These are phyloP conservation scores for Alternaria atra DNA, from an alignment of 2,329 filamentous ascomycete species.

Conservation along the genomic window DNA sequence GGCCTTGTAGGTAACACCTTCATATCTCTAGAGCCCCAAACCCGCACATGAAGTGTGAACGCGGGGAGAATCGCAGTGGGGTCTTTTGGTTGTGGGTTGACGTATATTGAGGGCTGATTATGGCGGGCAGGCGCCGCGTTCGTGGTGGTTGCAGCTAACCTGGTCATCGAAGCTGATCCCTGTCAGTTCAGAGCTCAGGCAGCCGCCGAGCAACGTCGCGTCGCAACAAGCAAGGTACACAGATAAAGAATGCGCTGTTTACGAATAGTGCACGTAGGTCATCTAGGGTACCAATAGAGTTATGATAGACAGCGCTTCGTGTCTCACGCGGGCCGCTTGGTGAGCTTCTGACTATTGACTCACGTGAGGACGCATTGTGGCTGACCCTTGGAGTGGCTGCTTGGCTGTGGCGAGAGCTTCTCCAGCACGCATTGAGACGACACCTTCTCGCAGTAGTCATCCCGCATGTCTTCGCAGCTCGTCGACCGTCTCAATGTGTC, in stretches of 20 bases:
- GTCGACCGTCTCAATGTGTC: not conserved
- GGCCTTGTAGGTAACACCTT: constrained; percentile 31
- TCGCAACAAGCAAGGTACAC: constrained; percentile 4
- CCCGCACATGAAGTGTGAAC: constrained; percentile 17
- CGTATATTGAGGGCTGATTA: constrained; percentile 7
- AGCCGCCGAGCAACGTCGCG: constrained; percentile 18
- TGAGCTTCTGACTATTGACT: constrained; percentile 26
- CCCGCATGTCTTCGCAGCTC: not conserved
- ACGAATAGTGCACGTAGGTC: constrained; percentile 6
- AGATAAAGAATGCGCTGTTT: constrained; percentile 20
- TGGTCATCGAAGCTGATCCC: constrained; percentile 20
- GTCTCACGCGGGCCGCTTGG: constrained; percentile 29
- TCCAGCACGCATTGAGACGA: not conserved
- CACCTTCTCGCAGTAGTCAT: not conserved
- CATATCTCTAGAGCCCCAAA: constrained; percentile 37
- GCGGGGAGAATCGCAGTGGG: not conserved
- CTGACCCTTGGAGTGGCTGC: constrained; percentile 17
- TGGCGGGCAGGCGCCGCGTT: constrained; percentile 5
- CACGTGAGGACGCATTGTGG: constrained; percentile 23
- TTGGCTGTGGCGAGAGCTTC: not conserved
- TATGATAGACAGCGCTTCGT: constrained; percentile 12
- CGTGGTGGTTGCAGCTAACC: constrained; percentile 21
- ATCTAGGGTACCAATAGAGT: constrained; percentile 13
- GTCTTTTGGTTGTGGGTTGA: constrained; percentile 6
- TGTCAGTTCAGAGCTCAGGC: constrained; percentile 8